Base-by-base conservation (phyloP, 768 basidiomycete species). In the Kwoniella sp. region DNA sequence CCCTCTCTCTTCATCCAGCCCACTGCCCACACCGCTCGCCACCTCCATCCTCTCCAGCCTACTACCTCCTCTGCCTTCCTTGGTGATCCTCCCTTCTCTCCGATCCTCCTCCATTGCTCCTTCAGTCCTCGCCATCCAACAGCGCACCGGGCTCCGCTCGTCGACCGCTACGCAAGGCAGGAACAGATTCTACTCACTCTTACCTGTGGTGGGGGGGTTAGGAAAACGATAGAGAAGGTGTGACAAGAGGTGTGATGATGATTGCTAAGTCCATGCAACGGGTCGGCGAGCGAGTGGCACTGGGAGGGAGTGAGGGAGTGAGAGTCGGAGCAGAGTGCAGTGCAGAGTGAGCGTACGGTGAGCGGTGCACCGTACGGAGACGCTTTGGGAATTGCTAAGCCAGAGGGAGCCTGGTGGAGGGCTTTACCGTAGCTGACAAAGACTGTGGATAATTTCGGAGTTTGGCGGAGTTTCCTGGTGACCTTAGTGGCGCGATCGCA, bases 171-270 rank as follows among this genome's bases (percentile, higher is more conserved):
- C n/a, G n/a, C n/a, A n/a, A n/a, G n/a, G n/a, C n/a, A n/a, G n/a
- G n/a, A n/a, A n/a, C n/a, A n/a, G n/a, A n/a, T n/a, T n/a, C n/a
- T 50, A 50, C 49, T 51, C 49, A 57, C 53, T 41, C 29, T 50
- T 32, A 29, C 39, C 29, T 41, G 38, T 50, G 48, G 38, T 50
- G 48, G 32, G 37, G 37, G 36, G 39, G 40, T 23, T 32, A 31
- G 26, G 19, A 50, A 20, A 41, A 29, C 29, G 48, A 12, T 32
- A 26, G 28, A 50, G 27, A 14, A 33, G 23, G 19, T 5, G 19
- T 5, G 23, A 36, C 9, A 38, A 20, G 37, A 38, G 19, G 37
- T 20, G 14, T 6, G 5, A 15, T 15, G 34, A 36, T 7, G 34
- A 36, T 38, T 38, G 37, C 19, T 38, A 38, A 20, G 19, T 20